phyloP scores from a whole-genome alignment of 2,329 filamentous ascomycete genomes.

The Scleromitrula shiraiana region DNA sequence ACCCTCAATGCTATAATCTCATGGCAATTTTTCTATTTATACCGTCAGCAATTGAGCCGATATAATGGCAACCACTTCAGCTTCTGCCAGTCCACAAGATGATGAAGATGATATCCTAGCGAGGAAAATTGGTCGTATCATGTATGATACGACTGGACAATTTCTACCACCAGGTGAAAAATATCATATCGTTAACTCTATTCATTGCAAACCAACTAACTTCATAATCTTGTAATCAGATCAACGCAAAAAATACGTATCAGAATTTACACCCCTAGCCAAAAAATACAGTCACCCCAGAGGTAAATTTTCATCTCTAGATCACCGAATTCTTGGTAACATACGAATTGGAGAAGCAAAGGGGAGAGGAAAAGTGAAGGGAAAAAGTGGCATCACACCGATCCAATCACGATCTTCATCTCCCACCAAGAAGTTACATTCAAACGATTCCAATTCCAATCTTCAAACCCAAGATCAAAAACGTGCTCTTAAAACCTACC shows the following conservation, averaged over 20 bases:
- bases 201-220: background rate
- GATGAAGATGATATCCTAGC: background rate
- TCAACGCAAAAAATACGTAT: background rate
- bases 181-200: background rate
- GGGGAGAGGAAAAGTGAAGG: too few relatives aligned
- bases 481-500: background rate
- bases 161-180: background rate
- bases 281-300: background rate
- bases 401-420: background rate
- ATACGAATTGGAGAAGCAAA: too few relatives aligned
- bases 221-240: background rate
- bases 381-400: background rate
- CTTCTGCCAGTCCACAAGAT: too few relatives aligned
- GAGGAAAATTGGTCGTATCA: background rate
- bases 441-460: too few relatives aligned
- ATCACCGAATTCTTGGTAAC: background rate
- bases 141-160: conserved; percentile 4
- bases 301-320: background rate
- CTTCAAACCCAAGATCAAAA: background rate
- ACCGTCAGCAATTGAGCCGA: too few relatives aligned
- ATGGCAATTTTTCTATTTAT: too few relatives aligned
- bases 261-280: background rate
- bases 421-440: background rate
- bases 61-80: too few relatives aligned
- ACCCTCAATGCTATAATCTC: too few relatives aligned